Conservation (phyloP, 331 rosid species). For the Rhamnella rubrinervis region DNA sequence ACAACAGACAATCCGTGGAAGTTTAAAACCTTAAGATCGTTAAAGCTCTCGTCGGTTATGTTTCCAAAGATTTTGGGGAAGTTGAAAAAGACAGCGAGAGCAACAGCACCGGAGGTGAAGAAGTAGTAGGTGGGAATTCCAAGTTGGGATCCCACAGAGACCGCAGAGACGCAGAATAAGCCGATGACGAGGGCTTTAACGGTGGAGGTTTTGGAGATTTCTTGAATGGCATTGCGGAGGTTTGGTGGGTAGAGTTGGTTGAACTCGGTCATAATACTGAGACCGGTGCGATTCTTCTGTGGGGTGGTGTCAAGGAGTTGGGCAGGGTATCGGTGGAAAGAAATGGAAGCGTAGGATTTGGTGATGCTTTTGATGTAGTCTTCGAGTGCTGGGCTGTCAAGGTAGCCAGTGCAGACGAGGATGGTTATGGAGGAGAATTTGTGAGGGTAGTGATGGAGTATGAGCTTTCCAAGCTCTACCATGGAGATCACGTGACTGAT, state of each 20-base stretch:
- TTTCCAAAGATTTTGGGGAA: slow-evolving; percentile 26
- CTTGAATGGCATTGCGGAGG: slow-evolving; percentile 24
- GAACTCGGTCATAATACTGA: background rate
- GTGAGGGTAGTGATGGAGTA: no score
- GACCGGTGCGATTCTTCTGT: background rate
- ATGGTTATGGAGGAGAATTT: background rate
- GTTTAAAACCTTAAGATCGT: slow-evolving; percentile 32
- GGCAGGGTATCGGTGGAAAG: slow-evolving; percentile 32
- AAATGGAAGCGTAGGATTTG: slow-evolving; percentile 30
- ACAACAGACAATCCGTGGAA: slow-evolving; percentile 38
- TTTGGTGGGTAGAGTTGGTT: slow-evolving; percentile 15
- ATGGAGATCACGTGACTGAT: no score
- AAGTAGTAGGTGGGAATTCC: slow-evolving; percentile 35
- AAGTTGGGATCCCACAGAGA: slow-evolving; percentile 8
- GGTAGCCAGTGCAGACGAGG: slow-evolving; percentile 26
- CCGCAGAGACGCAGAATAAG: slow-evolving; percentile 34
- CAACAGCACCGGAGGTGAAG: slow-evolving; percentile 25
- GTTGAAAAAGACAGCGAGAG: slow-evolving; percentile 12
- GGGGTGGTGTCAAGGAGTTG: slow-evolving; percentile 5
- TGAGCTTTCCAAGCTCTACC: no score
- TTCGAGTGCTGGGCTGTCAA: background rate
- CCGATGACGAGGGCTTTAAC: slow-evolving; percentile 44
- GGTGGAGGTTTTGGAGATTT: slow-evolving; percentile 19
- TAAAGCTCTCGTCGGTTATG: slow-evolving; percentile 20
- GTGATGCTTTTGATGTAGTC: slow-evolving; percentile 26